Conservation (phyloP, 768 basidiomycete genomes). For the Termitomyces sp. region DNA sequence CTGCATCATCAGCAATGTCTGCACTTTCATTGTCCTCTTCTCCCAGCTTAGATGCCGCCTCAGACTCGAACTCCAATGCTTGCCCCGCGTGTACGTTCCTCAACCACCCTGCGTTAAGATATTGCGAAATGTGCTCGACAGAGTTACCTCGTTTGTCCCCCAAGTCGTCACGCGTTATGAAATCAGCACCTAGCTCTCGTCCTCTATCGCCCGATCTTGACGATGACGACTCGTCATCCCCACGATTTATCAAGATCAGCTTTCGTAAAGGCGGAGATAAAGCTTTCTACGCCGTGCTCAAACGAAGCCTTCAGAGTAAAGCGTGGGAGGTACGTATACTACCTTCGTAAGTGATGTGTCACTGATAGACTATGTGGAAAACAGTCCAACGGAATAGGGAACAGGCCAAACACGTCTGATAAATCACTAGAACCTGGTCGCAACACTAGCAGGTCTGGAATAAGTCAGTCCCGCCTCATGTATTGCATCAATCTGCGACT, state of each 20-base stretch:
- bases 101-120: slow-evolving; percentile 67
- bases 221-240: slow-evolving; percentile 28
- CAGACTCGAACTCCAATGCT: slow-evolving; percentile 39
- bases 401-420: slow-evolving; percentile 1
- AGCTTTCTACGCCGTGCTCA: slow-evolving; percentile 72
- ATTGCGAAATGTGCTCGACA: slow-evolving; percentile 86
- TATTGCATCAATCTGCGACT: not conserved
- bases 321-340: slow-evolving; percentile 59
- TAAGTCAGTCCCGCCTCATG: slow-evolving; percentile 38
- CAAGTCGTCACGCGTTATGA: slow-evolving; percentile 24
- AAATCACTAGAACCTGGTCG: not conserved
- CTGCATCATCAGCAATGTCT: slow-evolving; percentile 24
- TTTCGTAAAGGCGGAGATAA: slow-evolving; percentile 92
- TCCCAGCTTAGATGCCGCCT: slow-evolving; percentile 22
- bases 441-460: slow-evolving; percentile 34
- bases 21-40: slow-evolving; percentile 31
- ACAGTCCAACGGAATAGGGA: slow-evolving; percentile 14
- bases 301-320: slow-evolving; percentile 61
- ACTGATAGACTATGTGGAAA: not conserved
- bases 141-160: slow-evolving; percentile 40
- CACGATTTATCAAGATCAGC: slow-evolving; percentile 68
- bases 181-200: slow-evolving; percentile 64
- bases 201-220: slow-evolving; percentile 46
- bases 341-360: not conserved
- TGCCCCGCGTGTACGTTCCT: slow-evolving; percentile 92